These are phyloP conservation scores for Acacia pycnantha DNA, from an alignment of 331 rosid genomes.

Conservation along the genomic window DNA sequence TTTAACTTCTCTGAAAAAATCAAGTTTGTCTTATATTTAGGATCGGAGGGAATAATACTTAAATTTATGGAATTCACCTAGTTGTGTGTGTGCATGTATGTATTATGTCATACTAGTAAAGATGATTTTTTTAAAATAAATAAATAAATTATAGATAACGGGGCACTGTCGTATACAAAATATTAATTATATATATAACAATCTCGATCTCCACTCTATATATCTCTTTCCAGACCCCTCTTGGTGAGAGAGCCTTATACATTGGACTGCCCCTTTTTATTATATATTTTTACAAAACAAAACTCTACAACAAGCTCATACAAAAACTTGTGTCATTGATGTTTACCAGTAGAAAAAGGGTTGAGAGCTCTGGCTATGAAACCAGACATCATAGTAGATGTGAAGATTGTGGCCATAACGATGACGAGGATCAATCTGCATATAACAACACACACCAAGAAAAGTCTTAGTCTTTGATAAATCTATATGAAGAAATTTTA, in stretches of 20 bases:
- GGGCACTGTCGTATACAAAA: neutral
- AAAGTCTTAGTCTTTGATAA: neutral
- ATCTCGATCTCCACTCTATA: too few relatives aligned
- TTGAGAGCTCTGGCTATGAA: conserved; percentile 54
- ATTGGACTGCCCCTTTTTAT: neutral
- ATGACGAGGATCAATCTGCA: conserved; percentile 94
- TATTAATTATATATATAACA: too few relatives aligned
- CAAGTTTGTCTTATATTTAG: too few relatives aligned
- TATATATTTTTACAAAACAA: neutral
- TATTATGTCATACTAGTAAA: neutral
- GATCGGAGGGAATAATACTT: too few relatives aligned
- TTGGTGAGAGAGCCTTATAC: too few relatives aligned
- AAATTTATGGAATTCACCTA: too few relatives aligned
- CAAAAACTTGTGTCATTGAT: neutral
- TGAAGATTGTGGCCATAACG: conserved; percentile 91
- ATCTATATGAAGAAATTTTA: neutral
- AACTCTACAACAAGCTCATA: neutral
- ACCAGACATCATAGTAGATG: conserved; percentile 77
- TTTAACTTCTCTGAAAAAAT: too few relatives aligned
- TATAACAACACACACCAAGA: neutral
- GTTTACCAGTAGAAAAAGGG: conserved; percentile 90
- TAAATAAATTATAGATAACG: too few relatives aligned
- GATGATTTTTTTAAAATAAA: neutral
- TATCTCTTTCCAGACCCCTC: too few relatives aligned
- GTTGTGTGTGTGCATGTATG: neutral